These are phyloP conservation scores for Excoecaria agallocha DNA, from an alignment of 345 rosid genomes.

Conservation along the genomic window DNA sequence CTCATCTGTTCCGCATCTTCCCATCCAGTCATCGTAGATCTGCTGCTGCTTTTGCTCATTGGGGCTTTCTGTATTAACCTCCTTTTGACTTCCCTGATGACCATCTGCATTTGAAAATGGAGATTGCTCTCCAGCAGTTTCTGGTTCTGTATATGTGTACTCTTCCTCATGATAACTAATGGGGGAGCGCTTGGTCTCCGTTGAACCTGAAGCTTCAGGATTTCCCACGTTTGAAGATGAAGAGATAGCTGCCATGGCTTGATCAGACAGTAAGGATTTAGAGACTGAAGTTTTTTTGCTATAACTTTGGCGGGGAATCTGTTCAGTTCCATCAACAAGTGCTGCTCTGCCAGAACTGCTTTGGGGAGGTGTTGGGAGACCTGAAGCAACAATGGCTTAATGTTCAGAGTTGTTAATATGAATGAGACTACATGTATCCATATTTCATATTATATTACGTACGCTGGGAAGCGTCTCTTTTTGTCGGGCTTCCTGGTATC, in stretches of 20 bases:
- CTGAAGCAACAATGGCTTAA: conserved; percentile 25
- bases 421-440: too few relatives aligned
- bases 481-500: conserved; percentile 41
- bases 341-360: conserved; percentile 21
- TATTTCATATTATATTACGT: conserved; percentile 13
- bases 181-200: conserved; percentile 22
- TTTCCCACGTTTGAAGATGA: conserved; percentile 18
- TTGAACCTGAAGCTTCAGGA: conserved; percentile 27
- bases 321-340: conserved; percentile 19
- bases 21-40: conserved; percentile 27
- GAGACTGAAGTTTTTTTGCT: conserved; percentile 15
- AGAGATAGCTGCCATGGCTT: conserved; percentile 3
- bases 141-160: conserved; percentile 23
- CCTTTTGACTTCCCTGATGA: conserved; percentile 17
- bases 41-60: conserved; percentile 26
- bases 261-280: conserved; percentile 30
- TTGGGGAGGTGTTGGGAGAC: conserved; percentile 8
- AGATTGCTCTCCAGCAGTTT: conserved; percentile 27
- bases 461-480: conserved; percentile 24
- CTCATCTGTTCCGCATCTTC: conserved; percentile 24
- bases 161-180: conserved; percentile 25
- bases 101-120: conserved; percentile 5
- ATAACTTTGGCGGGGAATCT: conserved; percentile 9
- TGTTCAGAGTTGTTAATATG: not conserved
- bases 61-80: conserved; percentile 16